Conservation (phyloP, 768 basidiomycete species). For the Leccinellum rugosiceps region DNA sequence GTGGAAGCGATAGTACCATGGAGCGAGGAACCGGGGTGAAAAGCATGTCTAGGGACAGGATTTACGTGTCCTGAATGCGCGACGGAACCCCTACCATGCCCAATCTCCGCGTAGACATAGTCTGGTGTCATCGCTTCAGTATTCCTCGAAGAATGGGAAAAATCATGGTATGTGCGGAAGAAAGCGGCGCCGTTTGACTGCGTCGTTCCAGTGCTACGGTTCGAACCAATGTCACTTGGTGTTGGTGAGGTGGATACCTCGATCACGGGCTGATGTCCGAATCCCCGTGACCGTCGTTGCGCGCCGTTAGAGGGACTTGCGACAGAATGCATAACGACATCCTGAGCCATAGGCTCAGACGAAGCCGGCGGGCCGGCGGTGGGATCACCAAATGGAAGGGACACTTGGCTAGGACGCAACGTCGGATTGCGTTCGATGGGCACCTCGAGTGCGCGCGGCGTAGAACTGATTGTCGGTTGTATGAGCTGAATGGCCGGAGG, state of each 20-base stretch:
- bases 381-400: constrained; percentile 8
- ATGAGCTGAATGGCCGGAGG: constrained; percentile 9
- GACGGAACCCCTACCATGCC: constrained; percentile 59
- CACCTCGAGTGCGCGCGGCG: constrained; percentile 21
- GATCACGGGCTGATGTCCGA: constrained; percentile 54
- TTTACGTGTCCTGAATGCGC: constrained; percentile 17
- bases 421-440: constrained; percentile 31
- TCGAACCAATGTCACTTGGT: constrained; percentile 58
- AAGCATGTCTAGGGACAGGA: constrained; percentile 21
- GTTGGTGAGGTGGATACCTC: constrained; percentile 60
- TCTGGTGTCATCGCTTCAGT: constrained; percentile 68
- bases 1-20: constrained; percentile 18
- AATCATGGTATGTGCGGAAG: constrained; percentile 57
- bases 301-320: constrained; percentile 37
- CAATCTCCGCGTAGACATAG: constrained; percentile 72
- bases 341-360: constrained; percentile 9
- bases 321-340: constrained; percentile 34
- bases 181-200: constrained; percentile 57
- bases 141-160: constrained; percentile 38
- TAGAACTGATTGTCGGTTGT: constrained; percentile 10
- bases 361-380: neutral
- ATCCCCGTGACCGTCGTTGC: constrained; percentile 39
- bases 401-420: constrained; percentile 18
- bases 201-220: constrained; percentile 49
- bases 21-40: constrained; percentile 21